Base-by-base conservation (phyloP, 2,329 filamentous ascomycete genomes). In the Metarhizium robertsii region DNA sequence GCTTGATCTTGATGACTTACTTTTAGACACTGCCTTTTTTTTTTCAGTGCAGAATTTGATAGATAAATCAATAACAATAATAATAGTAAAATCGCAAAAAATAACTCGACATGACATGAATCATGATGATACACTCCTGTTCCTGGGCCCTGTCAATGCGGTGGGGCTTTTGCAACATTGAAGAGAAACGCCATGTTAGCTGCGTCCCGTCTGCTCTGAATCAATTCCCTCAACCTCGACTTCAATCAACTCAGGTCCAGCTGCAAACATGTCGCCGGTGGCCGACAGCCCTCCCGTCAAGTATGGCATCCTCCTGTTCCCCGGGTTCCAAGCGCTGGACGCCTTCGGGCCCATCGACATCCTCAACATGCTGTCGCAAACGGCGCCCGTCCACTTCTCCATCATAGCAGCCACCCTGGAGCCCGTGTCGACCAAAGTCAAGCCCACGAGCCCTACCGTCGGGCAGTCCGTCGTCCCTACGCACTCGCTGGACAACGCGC, bases 321-420 rank as follows among this genome's bases (percentile, higher is more conserved):
- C 61, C 1, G 69, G 65, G 30, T 73, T 71, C 58, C 66, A 72
- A 53, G 64, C 67, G 2, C 65, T 73, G 36, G 71, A 73, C 51
- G 67, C 69, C 30, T 71, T 81, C 52, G 73, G 73, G 0, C 69
- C 71, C 2, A 52, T 72, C 4, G 70, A 73, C 32, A 61, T 64
- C 4, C 61, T 73, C 16, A 69, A 70, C 52, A 57, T 64, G 20
- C 57, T 69, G 18, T 65, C 66, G 13, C 25, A 42, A 3, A 50
- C 48, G 13, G 47, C 36, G 7, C 60, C 60, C 57, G 43, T 71
- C 4, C 42, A 61, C 18, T 59, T 71, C 1, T 64, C 56, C 10
- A 52, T 71, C 6, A 54, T 72, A 4, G 62, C 66, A 3, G 55
- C 61, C 1, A 62, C 63, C 0, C 53, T 66, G 6, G 59, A 64